Conservation (phyloP, 1,139 yeast genomes). For the Zygoascus hellenicus region DNA sequence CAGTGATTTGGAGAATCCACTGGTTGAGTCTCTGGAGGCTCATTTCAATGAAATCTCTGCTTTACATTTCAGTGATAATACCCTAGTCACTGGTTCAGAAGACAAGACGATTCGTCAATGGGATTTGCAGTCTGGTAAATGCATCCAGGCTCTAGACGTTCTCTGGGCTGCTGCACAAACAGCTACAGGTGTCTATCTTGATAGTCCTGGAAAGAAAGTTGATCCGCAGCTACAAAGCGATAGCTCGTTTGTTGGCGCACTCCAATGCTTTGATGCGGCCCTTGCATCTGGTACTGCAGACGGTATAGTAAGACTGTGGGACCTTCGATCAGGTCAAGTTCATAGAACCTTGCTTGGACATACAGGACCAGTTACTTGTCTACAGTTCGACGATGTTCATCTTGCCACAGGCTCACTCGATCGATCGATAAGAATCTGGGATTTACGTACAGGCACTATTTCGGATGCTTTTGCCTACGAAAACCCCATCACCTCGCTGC, state of each 20-base stretch:
- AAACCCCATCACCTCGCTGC: constrained; percentile 45
- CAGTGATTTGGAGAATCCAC: constrained; percentile 28
- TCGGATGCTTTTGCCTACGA: constrained; percentile 56
- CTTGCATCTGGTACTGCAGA: constrained; percentile 73
- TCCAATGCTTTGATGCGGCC: constrained; percentile 66
- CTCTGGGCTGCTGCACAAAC: constrained; percentile 47
- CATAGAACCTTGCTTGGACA: constrained; percentile 64
- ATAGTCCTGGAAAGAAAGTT: constrained; percentile 1
- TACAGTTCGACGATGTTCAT: constrained; percentile 61
- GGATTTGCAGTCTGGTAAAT: constrained; percentile 52
- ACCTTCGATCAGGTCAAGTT: constrained; percentile 62
- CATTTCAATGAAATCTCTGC: constrained; percentile 64
- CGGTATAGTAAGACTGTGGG: constrained; percentile 72
- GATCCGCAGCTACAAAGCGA: neutral
- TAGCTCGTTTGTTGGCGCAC: constrained; percentile 46
- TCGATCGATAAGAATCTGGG: constrained; percentile 65
- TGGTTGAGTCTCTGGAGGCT: constrained; percentile 49
- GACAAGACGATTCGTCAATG: constrained; percentile 57
- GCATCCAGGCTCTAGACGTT: constrained; percentile 57
- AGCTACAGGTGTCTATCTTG: constrained; percentile 7
- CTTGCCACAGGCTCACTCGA: constrained; percentile 62
- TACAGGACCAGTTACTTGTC: constrained; percentile 60
- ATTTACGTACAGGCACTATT: constrained; percentile 58
- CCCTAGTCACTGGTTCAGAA: constrained; percentile 52
- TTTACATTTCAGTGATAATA: constrained; percentile 44